Base-by-base conservation (phyloP, 352 stramenopile species). In the Pythium folliculosum region DNA sequence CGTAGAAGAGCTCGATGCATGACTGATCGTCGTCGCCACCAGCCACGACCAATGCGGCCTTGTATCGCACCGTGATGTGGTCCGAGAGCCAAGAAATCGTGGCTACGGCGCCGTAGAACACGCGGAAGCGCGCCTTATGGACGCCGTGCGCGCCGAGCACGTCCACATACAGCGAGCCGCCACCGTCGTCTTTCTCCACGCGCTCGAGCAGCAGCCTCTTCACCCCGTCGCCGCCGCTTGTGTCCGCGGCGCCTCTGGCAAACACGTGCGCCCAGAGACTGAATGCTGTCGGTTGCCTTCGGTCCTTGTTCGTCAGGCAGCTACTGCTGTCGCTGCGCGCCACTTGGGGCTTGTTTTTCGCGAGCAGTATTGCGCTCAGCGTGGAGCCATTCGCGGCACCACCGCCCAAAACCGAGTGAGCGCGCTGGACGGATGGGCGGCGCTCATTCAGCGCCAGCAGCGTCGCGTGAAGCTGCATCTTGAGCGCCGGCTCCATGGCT, bases 381-480 rank as follows among this genome's bases (percentile, higher is more conserved):
- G n/a, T n/a, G n/a, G n/a, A n/a, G n/a, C n/a, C n/a, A n/a, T 44
- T 44, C 9, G 38, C 9, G 38, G 4, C 9, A 16, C 38, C 14
- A 3, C 9, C 38, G 12, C 38, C 38, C 38, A 63, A 19, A 2
- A 62, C 56, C 16, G 63, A 69, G 22, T 69, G 63, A 2, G 63
- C 53, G 23, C 63, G 63, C 30, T 61, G 17, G 43, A 69, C 6
- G 47, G 59, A 43, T 27, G 43, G 48, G 32, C 55, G 40, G 37
- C 44, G 48, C 1, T 56, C 43, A n/a, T 1, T 54, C 1, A 69
- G 53, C 9, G 72, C 63, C 32, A 64, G 71, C 5, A 86, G 79
- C 32, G 75, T 82, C 13, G 71, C 71, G 40, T 86, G 78, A 6
- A 86, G 53, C 30, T 79, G 68, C 78, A 86, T 84, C 38, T 82